These are phyloP conservation scores for Chrysanthemum seticuspe DNA, from an alignment of 129 eudicot genomes.

Conservation along the genomic window DNA sequence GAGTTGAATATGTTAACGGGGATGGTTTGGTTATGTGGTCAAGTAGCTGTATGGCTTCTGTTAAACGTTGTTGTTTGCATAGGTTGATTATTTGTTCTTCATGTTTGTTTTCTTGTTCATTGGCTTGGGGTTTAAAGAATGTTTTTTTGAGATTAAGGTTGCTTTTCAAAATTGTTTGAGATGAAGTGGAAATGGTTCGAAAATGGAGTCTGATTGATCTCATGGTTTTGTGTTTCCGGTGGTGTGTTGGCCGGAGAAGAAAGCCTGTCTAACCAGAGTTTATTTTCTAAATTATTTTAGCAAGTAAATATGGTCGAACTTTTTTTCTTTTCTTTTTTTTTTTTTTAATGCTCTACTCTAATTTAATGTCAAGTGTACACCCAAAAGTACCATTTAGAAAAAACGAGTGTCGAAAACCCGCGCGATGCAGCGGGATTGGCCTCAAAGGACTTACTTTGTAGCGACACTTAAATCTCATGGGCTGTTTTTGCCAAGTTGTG, in stretches of 20 bases:
- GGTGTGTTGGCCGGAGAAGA: constrained; percentile 13
- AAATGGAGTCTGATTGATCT: constrained; percentile 9
- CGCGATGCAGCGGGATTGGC: too few species aligned
- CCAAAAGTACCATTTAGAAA: too few species aligned
- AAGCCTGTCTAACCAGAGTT: not conserved
- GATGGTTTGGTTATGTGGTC: constrained; percentile 26
- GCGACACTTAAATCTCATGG: too few species aligned
- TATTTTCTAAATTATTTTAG: not conserved
- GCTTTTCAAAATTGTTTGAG: constrained; percentile 1
- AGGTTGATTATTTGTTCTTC: constrained; percentile 34
- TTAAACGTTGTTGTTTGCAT: constrained; percentile 41
- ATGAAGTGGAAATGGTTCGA: constrained; percentile 20
- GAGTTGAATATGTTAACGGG: constrained; percentile 26
- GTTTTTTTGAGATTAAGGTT: constrained; percentile 19
- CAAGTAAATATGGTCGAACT: too few species aligned
- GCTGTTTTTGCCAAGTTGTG: too few species aligned
- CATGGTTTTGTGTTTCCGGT: constrained; percentile 9
- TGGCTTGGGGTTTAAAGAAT: constrained; percentile 37
- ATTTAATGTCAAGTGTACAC: too few species aligned
- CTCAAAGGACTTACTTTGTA: too few species aligned
- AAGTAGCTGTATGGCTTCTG: constrained; percentile 44
- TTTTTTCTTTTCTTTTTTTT: too few species aligned
- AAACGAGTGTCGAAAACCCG: too few species aligned
- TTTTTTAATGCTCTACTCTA: too few species aligned
- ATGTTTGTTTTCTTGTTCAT: constrained; percentile 18